These are phyloP conservation scores for Malassezia yamatoensis DNA, from an alignment of 1,284 basidiomycete species.

Conservation along the genomic window DNA sequence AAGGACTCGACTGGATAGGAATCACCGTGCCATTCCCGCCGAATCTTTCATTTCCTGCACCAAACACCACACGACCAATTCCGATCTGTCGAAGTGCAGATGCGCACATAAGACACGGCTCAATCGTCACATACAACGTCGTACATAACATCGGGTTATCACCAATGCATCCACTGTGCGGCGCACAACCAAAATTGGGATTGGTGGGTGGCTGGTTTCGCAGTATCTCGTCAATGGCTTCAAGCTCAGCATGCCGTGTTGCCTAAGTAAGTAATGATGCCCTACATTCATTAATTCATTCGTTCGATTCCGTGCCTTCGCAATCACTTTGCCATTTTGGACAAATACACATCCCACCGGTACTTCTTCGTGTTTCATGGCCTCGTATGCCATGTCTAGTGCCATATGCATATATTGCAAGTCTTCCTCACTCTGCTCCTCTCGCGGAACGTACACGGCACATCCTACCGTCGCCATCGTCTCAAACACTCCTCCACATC, in stretches of 20 bases:
- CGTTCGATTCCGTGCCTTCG: constrained; percentile 79
- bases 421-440: constrained; percentile 36
- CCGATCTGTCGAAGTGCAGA: constrained; percentile 86
- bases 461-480: constrained; percentile 8
- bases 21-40: constrained; percentile 94
- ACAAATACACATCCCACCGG: constrained; percentile 97
- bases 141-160: constrained; percentile 60
- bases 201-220: constrained; percentile 48
- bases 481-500: background rate
- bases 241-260: constrained; percentile 91
- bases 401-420: constrained; percentile 44
- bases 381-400: constrained; percentile 55
- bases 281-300: constrained; percentile 63
- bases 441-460: constrained; percentile 24
- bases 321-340: constrained; percentile 62
- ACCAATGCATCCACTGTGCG: constrained; percentile 23
- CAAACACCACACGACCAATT: constrained; percentile 80
- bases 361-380: constrained; percentile 72
- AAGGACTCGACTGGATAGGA: constrained; percentile 62
- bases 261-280: constrained; percentile 55
- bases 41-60: constrained; percentile 90
- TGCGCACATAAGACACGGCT: constrained; percentile 99
- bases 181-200: constrained; percentile 27
- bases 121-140: constrained; percentile 92
- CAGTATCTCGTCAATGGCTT: constrained; percentile 85